Conservation (phyloP, 176 grass and related monocot species). For the sorghum (Sorghum bicolor) region DNA sequence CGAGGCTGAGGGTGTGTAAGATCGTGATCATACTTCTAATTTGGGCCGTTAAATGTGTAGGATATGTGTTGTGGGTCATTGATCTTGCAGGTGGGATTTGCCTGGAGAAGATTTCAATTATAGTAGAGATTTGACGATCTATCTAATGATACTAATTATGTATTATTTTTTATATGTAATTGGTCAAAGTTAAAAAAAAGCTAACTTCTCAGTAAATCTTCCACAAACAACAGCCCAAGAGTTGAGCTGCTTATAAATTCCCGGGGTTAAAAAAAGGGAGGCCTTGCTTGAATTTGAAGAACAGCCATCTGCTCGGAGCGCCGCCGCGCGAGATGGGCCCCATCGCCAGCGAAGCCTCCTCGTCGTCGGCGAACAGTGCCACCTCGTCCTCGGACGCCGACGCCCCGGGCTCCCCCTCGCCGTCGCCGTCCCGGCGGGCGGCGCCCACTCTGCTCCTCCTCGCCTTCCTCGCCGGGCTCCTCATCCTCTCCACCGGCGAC, state of each 20-base stretch:
- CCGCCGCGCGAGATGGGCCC: constrained; percentile 35
- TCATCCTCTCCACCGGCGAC: constrained; percentile 44
- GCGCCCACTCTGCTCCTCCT: constrained; percentile 45
- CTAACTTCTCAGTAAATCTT: no score
- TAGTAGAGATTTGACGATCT: no score
- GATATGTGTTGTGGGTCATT: no score
- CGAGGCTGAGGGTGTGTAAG: no score
- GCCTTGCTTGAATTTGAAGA: not conserved
- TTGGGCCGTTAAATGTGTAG: no score
- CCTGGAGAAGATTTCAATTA: no score
- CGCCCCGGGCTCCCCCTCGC: not conserved
- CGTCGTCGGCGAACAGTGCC: constrained; percentile 15
- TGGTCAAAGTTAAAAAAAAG: no score
- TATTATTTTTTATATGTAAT: no score
- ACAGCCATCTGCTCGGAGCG: not conserved
- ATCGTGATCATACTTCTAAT: no score
- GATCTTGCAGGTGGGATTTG: no score
- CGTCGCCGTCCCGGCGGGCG: not conserved
- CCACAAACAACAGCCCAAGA: not conserved
- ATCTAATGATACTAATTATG: no score
- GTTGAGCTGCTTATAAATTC: not conserved
- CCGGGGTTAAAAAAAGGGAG: not conserved
- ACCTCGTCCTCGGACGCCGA: not conserved
- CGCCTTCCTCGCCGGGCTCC: constrained; percentile 39
- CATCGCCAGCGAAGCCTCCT: not conserved